Evolutionary conservation across 1,284 basidiomycete species (phyloP), one percentile per base, ranked within the genome.

Genomic region (Anthracocystis panici-leucophaei): DNA sequence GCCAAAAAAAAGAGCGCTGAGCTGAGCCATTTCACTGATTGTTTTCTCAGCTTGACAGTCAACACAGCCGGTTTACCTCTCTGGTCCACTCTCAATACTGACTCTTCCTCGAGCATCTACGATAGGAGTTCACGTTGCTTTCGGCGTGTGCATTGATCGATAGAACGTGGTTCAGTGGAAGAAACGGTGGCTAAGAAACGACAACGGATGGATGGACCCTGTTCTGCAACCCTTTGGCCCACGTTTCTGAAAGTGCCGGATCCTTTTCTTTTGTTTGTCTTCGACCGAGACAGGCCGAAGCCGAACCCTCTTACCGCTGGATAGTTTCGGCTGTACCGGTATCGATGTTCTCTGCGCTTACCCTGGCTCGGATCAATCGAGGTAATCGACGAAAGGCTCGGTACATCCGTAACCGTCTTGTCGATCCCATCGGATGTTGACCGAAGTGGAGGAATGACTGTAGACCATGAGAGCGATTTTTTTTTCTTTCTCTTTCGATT

Each of bases 211-310:
- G 35, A 38, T 16, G 31, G 31, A 33, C 6, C 9, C 29, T 31
- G 18, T 31, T 29, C 16, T 31, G 46, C 46, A 31, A 48, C 10
- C 18, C 25, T n/a, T 11, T 48, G 46, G 44, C 31, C n/a, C 38
- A 29, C 25, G 44, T 45, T 41, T 25, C 10, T 29, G 18, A 29
- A 45, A 35, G 31, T 54, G 52, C 48, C 52, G 52, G 52, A 53
- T 61, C 42, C 42, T 54, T 53, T 53, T 3, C n/a, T 23, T 48
- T 14, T 54, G n/a, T 5, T 8, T 50, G 27, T 2, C 51, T 46
- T 50, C 27, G 60, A 62, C 60, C 60, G 60, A 62, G 35, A 55
- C 60, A 55, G 48, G 52, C 60, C 60, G 60, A 62, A 55, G 20
- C 49, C 33, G 31, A 50, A 35, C 20, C 6, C 3, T 21, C n/a